Evolutionary conservation across 2,329 filamentous ascomycete genomes (phyloP), one percentile per base, ranked within the genome.

Genomic region (Claviceps sp.): DNA sequence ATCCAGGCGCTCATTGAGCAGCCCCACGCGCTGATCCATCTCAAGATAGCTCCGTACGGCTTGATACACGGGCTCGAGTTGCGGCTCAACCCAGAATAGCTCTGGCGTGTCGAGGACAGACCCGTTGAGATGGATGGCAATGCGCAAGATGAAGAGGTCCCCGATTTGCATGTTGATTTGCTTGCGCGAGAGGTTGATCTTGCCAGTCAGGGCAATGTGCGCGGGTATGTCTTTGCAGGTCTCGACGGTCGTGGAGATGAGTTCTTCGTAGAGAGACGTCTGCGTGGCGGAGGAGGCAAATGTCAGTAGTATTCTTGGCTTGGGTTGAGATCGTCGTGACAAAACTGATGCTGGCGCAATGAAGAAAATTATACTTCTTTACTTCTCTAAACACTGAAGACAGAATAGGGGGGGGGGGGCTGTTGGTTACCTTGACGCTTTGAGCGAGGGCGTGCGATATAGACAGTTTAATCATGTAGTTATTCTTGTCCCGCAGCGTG

Each of bases 141-240:
- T 97, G 54, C 93, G 82, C 36, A 98, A 74, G 63, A 98, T 97
- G 68, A 98, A 98, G 50, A 98, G 80, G 71, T 98, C 90, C 65
- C 93, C 93, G 55, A 98, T 96, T 69, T 97, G 90, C 90, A 97
- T 97, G 74, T 97, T 97, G 74, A 98, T 96, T 66, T 97, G 83
- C 53, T 82, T 82, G 44, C 91, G 82, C 53, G 83, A 88, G 53
- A 98, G 80, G 51, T 87, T 84, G 62, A 98, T 93, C 63, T 90
- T 93, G 56, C 93, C 93, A 0, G 91, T 96, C 57, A 86, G 73
- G 2, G 93, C 91, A 59, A 98, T 95, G 66, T 95, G 87, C 8
- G 87, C 84, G 0, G 93, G 93, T 4, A 98, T 86, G 53, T 94
- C 88, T 64, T 95, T 94, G 61, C 90, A 96, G 1, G 85, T 84